Conservation (phyloP, 176 grass and related monocot genomes). For the Chrysopogon serrulatus region DNA sequence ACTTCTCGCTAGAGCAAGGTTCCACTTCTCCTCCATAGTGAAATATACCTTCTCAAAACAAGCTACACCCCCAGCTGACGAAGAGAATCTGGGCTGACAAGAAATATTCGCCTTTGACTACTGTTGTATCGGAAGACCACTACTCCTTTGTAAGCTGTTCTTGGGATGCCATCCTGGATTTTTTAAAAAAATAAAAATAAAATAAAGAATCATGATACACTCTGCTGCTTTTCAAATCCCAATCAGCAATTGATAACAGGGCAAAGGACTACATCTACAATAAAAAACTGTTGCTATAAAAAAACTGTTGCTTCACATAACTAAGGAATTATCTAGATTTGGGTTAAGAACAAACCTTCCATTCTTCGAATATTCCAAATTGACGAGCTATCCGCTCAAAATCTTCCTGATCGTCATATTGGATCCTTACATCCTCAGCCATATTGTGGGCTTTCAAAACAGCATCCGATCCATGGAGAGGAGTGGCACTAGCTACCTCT, state of each 20-base stretch:
- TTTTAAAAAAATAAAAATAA: not conserved
- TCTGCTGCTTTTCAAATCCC: not conserved
- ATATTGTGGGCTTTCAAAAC: slow-evolving; percentile 61
- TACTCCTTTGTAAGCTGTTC: slow-evolving; percentile 94
- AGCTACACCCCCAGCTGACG: slow-evolving; percentile 47
- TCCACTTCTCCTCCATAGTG: not conserved
- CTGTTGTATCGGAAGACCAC: slow-evolving; percentile 74
- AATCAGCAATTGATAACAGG: not conserved
- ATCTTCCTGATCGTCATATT: slow-evolving; percentile 67
- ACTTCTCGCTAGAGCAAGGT: not conserved
- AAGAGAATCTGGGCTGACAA: slow-evolving; percentile 64
- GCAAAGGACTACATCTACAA: not conserved
- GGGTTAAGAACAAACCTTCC: slow-evolving; percentile 68
- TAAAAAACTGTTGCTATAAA: too few species aligned
- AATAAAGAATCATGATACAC: not conserved
- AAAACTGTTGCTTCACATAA: not conserved
- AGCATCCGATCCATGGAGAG: slow-evolving; percentile 66
- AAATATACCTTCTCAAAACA: not conserved
- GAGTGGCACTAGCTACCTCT: slow-evolving; percentile 65
- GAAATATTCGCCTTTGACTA: slow-evolving; percentile 61
- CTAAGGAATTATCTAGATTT: not conserved
- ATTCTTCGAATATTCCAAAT: slow-evolving; percentile 98
- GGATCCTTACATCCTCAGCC: slow-evolving; percentile 72
- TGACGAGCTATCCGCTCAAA: slow-evolving; percentile 88
- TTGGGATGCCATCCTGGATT: slow-evolving; percentile 86